Evolutionary conservation across 495 filamentous ascomycete genomes (phyloP).

Genomic region (Trypethelium eluteriae): DNA sequence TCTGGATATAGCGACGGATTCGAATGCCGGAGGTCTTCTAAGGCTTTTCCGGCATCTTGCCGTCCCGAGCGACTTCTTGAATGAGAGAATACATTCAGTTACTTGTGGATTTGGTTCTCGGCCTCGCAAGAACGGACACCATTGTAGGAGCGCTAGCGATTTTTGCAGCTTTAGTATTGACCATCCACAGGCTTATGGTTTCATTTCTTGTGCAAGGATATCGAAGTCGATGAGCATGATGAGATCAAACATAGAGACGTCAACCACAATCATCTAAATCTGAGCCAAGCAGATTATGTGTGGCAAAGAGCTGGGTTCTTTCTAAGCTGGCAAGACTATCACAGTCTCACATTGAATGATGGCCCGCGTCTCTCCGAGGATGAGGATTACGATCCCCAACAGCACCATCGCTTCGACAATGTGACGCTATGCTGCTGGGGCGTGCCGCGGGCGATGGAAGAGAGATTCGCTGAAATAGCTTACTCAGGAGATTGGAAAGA

Average conservation of each 20-base stretch:
- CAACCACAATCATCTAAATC: slow-evolving; percentile 9
- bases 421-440: slow-evolving; percentile 22
- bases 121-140: slow-evolving; percentile 10
- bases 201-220: slow-evolving; percentile 22
- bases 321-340: slow-evolving; percentile 10
- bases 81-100: slow-evolving; percentile 19
- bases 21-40: slow-evolving; percentile 10
- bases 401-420: slow-evolving; percentile 11
- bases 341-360: slow-evolving; percentile 9
- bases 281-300: slow-evolving; percentile 21
- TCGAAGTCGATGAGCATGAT: slow-evolving; percentile 14
- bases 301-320: slow-evolving; percentile 21
- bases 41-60: slow-evolving; percentile 18
- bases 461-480: slow-evolving; percentile 13
- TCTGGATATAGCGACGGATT: slow-evolving; percentile 9
- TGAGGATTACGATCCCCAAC: slow-evolving; percentile 6
- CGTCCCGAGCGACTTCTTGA: slow-evolving; percentile 15
- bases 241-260: slow-evolving; percentile 10
- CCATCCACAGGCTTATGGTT: slow-evolving; percentile 17
- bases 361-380: slow-evolving; percentile 7
- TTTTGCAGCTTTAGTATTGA: slow-evolving; percentile 6
- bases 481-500: slow-evolving; percentile 16
- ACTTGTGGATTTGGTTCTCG: slow-evolving; percentile 17
- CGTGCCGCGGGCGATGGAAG: slow-evolving; percentile 14
- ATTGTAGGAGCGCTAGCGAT: slow-evolving; percentile 14